Conservation (phyloP, 208 protist species). For the Trypanosoma platydactyli region DNA sequence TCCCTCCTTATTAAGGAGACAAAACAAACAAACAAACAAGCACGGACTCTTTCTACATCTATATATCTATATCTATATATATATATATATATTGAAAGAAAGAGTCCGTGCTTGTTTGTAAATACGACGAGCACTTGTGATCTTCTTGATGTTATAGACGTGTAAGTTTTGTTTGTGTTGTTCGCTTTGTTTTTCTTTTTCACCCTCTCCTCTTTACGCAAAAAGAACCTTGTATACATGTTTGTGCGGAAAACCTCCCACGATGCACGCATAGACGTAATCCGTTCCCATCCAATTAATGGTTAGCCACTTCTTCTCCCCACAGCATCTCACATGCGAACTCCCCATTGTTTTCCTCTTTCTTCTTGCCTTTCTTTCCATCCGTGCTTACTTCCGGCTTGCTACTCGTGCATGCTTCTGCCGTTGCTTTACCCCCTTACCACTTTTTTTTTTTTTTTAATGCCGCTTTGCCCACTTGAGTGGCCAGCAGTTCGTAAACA, state of each 20-base stretch:
- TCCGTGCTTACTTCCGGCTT: neutral
- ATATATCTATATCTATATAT: neutral
- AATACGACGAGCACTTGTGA: neutral
- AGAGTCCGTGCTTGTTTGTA: neutral
- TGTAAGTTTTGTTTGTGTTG: neutral
- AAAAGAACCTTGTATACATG: too few relatives aligned
- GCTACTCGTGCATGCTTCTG: neutral
- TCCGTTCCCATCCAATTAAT: too few relatives aligned
- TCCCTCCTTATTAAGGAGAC: neutral
- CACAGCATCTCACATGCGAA: too few relatives aligned
- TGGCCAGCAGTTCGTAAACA: constrained; percentile 1
- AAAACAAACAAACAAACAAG: constrained; percentile 1
- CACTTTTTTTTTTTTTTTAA: constrained; percentile 1
- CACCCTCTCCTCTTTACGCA: too few relatives aligned
- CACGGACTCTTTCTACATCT: constrained; percentile 1
- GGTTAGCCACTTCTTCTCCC: too few relatives aligned
- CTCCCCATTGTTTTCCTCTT: constrained; percentile 15
- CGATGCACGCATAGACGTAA: too few relatives aligned
- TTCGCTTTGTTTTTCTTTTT: too few relatives aligned
- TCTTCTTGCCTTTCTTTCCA: constrained; percentile 15
- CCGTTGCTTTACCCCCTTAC: neutral
- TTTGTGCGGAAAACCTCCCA: too few relatives aligned
- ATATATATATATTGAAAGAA: neutral
- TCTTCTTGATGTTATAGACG: neutral
- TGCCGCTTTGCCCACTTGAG: too few relatives aligned